Evolutionary conservation across 441 rosid species (phyloP).

Genomic region (Eutrema salsugineum): DNA sequence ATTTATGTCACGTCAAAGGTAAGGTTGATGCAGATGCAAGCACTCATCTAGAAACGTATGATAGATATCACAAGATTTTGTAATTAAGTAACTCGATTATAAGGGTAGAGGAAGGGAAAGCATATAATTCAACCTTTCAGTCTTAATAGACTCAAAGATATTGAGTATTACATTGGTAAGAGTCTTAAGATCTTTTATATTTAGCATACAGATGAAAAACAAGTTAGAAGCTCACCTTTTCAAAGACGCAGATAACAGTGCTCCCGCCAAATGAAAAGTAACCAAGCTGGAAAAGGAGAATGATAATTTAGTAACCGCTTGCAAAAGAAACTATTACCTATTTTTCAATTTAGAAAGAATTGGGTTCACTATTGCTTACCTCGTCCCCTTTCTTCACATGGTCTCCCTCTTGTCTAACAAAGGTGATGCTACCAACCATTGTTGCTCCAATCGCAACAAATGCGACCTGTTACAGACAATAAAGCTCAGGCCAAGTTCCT

Average conservation of each 20-base stretch:
- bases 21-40: conserved; percentile 5
- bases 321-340: not conserved
- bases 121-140: not conserved
- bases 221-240: conserved; percentile 58
- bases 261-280: conserved; percentile 98
- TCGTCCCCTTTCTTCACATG: conserved; percentile 77
- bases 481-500: not conserved
- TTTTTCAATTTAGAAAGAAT: not conserved
- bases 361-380: conserved; percentile 37
- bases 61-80: conserved; percentile 6
- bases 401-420: conserved; percentile 58
- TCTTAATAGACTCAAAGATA: not conserved
- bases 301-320: conserved; percentile 12
- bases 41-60: not conserved
- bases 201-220: not conserved
- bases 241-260: conserved; percentile 86
- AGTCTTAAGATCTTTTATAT: not conserved
- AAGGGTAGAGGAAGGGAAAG: not conserved
- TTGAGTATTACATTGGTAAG: not conserved
- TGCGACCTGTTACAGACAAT: conserved; percentile 19
- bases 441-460: conserved; percentile 90
- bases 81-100: not conserved
- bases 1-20: conserved; percentile 1
- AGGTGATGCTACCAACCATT: conserved; percentile 90
- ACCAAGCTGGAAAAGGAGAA: conserved; percentile 55